Percentiles rank a stretch among this genome's conserved stretches.
Evolutionary conservation across 2,329 filamentous ascomycete species (phyloP).

Genomic region (Sporothrix brasiliensis): DNA sequence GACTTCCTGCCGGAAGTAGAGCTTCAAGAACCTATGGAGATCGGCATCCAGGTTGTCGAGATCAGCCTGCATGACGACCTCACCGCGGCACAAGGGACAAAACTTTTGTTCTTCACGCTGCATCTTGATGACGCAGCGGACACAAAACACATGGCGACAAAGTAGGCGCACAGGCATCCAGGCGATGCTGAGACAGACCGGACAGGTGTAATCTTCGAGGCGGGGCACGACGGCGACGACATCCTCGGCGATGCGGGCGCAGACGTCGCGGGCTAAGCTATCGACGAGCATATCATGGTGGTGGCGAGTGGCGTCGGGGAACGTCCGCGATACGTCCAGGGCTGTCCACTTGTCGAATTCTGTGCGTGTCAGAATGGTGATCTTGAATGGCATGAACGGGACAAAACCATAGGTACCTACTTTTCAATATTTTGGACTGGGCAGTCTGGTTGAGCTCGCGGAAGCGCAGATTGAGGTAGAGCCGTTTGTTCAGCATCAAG

Average conservation of each 20-base stretch:
- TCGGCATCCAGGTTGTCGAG: conserved; percentile 70
- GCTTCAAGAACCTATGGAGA: conserved; percentile 69
- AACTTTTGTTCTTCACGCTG: conserved; percentile 68
- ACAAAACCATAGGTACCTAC: conserved; percentile 44
- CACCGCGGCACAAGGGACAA: conserved; percentile 76
- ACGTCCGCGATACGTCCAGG: conserved; percentile 66
- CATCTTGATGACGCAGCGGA: conserved; percentile 78
- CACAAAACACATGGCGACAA: conserved; percentile 80
- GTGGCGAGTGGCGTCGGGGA: conserved; percentile 58
- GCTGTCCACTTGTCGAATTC: conserved; percentile 86
- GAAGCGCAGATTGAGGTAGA: conserved; percentile 81
- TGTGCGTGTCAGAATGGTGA: conserved; percentile 42
- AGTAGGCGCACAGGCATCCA: conserved; percentile 77
- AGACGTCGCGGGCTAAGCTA: conserved; percentile 73
- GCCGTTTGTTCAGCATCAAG: conserved; percentile 69
- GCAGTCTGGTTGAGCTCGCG: conserved; percentile 81
- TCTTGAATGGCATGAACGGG: no score
- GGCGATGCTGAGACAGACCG: conserved; percentile 76
- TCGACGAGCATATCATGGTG: conserved; percentile 64
- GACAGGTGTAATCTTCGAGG: conserved; percentile 81
- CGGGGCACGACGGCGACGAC: conserved; percentile 76
- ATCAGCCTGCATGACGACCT: conserved; percentile 71
- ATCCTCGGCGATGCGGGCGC: conserved; percentile 71
- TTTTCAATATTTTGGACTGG: conserved; percentile 83
- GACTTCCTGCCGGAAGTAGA: conserved; percentile 73